Base-by-base conservation (phyloP, 2,329 filamentous ascomycete species). In the Periconia sp. region DNA sequence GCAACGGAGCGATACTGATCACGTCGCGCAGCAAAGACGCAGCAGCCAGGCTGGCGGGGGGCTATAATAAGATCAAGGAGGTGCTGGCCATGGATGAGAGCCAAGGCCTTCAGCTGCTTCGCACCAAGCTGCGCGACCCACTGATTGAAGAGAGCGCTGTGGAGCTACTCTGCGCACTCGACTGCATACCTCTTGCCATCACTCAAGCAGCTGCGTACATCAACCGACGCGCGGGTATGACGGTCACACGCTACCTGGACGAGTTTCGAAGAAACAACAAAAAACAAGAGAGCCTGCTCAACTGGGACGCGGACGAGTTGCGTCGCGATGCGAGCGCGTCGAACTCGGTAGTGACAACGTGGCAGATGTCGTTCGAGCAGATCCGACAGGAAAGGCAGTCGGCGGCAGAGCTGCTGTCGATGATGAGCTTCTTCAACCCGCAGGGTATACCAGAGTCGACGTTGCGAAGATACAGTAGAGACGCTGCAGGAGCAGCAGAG, bases 381-480 rank as follows among this genome's bases (percentile, higher is more conserved):
- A 71, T 78, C 19, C 64, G 56, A n/a, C 40, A 54, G 2, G 45
- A 41, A 16, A 30, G 53, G 31, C 47, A 17, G 10, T 56, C 63
- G 5, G 76, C 75, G 4, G 66, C 73, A 4, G 61, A 76, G n/a
- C 56, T 78, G 13, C 50, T 79, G 1, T 73, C 72, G 2, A 60
- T 78, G 0, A 78, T 78, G 70, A 75, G 74, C 60, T 72, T 74
- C 43, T 78, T 74, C 48, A 65, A 78, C 36, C 58, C 60, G 16
- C 68, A 76, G 48, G 69, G 64, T 6, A 75, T 78, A 17, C 69
- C 70, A 0, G 61, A 67, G 19, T 48, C 25, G 11, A 41, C 72
- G 13, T 39, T 76, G 29, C 48, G 48, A 29, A 31, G 36, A 16
- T 21, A 46, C 30, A 37, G 29, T 16, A 40, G 22, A 19, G 29